Percentiles rank a stretch among this genome's conserved stretches.
Conservation (phyloP, 2,329 filamentous ascomycete species). For the Botrytis deweyae region DNA sequence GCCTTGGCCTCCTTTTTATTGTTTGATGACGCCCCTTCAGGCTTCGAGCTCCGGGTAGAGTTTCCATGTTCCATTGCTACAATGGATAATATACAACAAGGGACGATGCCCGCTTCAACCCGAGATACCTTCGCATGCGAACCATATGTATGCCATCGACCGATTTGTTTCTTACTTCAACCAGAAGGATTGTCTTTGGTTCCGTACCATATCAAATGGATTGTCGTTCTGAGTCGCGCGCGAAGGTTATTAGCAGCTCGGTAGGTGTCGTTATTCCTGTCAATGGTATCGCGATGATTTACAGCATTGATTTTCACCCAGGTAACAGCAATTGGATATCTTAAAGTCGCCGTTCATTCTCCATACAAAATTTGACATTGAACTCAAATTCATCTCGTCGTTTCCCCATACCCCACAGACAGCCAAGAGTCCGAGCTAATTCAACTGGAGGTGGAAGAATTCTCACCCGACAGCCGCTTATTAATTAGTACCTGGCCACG, state of each 20-base stretch:
- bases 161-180: not conserved
- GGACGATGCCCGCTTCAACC: conserved; percentile 18
- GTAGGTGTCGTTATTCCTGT: not conserved
- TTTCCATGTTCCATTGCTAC: conserved; percentile 22
- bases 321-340: not conserved
- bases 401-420: conserved; percentile 22
- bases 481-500: not conserved
- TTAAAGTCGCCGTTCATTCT: conserved; percentile 2
- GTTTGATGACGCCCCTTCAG: conserved; percentile 8
- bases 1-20: conserved; percentile 24
- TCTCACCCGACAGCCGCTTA: not conserved
- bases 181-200: not conserved
- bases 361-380: conserved; percentile 8
- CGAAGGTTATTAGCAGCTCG: not conserved
- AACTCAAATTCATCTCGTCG: not conserved
- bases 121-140: conserved; percentile 8
- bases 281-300: not conserved
- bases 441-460: conserved; percentile 7
- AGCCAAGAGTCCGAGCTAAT: not conserved
- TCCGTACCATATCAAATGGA: not conserved
- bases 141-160: not conserved
- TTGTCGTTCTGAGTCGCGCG: conserved; percentile 3
- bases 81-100: conserved; percentile 5
- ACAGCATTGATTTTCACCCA: not conserved
- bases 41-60: conserved; percentile 1